Conservation (phyloP, 1,284 basidiomycete species). For the Vanrija sp. region DNA sequence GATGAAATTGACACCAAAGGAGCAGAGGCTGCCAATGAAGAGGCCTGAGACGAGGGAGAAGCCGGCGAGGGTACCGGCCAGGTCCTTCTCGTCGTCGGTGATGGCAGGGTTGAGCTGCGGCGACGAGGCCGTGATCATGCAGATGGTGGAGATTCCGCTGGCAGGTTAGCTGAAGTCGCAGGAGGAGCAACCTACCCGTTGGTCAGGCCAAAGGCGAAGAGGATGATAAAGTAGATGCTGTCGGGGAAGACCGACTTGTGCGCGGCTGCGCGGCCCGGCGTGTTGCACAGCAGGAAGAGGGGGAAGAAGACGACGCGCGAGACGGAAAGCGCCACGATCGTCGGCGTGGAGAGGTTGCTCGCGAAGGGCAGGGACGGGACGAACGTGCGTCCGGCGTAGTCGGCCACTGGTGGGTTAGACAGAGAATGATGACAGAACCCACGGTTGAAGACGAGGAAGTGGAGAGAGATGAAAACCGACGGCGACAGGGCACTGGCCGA, state of each 20-base stretch:
- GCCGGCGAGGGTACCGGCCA: slow-evolving; percentile 72
- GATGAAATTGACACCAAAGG: slow-evolving; percentile 62
- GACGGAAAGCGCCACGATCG: slow-evolving; percentile 54
- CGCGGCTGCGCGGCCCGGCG: slow-evolving; percentile 17
- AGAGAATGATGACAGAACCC: slow-evolving; percentile 39
- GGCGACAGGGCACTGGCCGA: slow-evolving; percentile 37
- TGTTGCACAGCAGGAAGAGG: slow-evolving; percentile 76
- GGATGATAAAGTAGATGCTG: slow-evolving; percentile 64
- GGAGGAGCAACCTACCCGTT: slow-evolving; percentile 59
- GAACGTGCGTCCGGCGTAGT: slow-evolving; percentile 67
- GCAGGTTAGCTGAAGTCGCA: slow-evolving; percentile 49
- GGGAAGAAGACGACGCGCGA: slow-evolving; percentile 71
- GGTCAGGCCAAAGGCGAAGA: slow-evolving; percentile 67
- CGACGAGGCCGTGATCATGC: slow-evolving; percentile 47
- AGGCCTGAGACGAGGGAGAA: slow-evolving; percentile 76
- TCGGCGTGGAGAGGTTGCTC: not conserved
- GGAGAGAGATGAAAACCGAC: slow-evolving; percentile 46
- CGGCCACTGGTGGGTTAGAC: slow-evolving; percentile 59
- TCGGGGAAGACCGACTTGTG: slow-evolving; percentile 64
- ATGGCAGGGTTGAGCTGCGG: slow-evolving; percentile 44
- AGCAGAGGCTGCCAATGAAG: slow-evolving; percentile 66
- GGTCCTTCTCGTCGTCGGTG: slow-evolving; percentile 64
- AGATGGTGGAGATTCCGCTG: slow-evolving; percentile 39
- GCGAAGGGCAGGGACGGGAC: slow-evolving; percentile 63
- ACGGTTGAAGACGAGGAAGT: slow-evolving; percentile 50